Conservation (phyloP, 1,284 basidiomycete genomes). For the Ustilago xerochloae region DNA sequence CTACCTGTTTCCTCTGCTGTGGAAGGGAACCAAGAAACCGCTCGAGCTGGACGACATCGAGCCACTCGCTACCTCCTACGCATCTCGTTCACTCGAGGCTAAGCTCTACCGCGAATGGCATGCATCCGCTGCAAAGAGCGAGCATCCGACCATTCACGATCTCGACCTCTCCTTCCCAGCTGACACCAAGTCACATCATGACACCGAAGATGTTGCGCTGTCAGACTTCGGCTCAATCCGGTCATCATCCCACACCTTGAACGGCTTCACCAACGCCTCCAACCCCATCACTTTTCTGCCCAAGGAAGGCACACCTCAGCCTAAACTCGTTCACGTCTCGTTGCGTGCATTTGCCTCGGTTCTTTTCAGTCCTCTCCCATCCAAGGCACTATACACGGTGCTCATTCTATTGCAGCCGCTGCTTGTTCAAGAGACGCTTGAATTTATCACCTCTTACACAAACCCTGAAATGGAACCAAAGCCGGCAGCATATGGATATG, state of each 20-base stretch:
- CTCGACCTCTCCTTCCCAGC: neutral
- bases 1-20: conserved; percentile 24
- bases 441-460: conserved; percentile 36
- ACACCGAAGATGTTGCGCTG: neutral
- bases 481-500: conserved; percentile 44
- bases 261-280: neutral
- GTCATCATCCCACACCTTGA: too few relatives aligned
- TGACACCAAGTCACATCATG: neutral
- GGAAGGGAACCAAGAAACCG: conserved; percentile 12
- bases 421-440: conserved; percentile 45
- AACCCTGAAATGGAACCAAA: conserved; percentile 5
- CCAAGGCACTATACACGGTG: conserved; percentile 30
- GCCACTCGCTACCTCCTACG: conserved; percentile 13
- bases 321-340: conserved; percentile 2
- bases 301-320: neutral
- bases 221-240: neutral
- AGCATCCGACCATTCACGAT: neutral
- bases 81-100: conserved; percentile 7
- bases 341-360: conserved; percentile 22
- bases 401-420: conserved; percentile 40
- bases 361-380: conserved; percentile 29
- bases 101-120: conserved; percentile 10
- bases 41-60: conserved; percentile 31
- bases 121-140: neutral
- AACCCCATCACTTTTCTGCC: neutral